A percentile compares a stretch with the other conserved stretches of the same genome.
Evolutionary conservation across 148 eudicot genomes (phyloP).

Genomic region (Cornus suecica): DNA sequence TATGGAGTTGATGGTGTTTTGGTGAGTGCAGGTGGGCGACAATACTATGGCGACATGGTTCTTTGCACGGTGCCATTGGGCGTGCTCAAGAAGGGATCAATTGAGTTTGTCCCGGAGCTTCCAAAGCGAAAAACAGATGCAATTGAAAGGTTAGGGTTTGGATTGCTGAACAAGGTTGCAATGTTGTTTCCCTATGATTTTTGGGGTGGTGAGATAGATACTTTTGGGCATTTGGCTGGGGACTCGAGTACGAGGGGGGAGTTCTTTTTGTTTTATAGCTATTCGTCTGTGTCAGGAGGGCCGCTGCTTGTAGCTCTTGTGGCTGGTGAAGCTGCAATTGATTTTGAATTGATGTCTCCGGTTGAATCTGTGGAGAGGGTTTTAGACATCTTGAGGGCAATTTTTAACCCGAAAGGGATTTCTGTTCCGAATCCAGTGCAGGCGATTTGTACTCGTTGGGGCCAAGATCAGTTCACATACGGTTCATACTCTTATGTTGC

Average conservation of each 20-base stretch:
- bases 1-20: slow-evolving; percentile 83
- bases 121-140: slow-evolving; percentile 77
- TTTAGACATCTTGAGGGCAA: slow-evolving; percentile 73
- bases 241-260: slow-evolving; percentile 85
- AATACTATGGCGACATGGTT: slow-evolving; percentile 79
- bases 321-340: slow-evolving; percentile 93
- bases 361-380: slow-evolving; percentile 72
- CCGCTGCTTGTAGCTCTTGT: slow-evolving; percentile 93
- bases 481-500: slow-evolving; percentile 95
- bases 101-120: slow-evolving; percentile 81
- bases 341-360: slow-evolving; percentile 78
- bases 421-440: slow-evolving; percentile 84
- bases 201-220: slow-evolving; percentile 97
- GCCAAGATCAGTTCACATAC: slow-evolving; percentile 69
- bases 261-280: slow-evolving; percentile 89
- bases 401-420: slow-evolving; percentile 84
- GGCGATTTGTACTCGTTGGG: slow-evolving; percentile 96
- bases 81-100: slow-evolving; percentile 66
- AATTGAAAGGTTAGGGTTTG: slow-evolving; percentile 82
- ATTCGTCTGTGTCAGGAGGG: slow-evolving; percentile 84
- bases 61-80: slow-evolving; percentile 92
- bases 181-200: slow-evolving; percentile 91
- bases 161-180: slow-evolving; percentile 90
- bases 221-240: slow-evolving; percentile 83
- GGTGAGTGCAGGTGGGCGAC: slow-evolving; percentile 73